Evolutionary conservation across 2,329 filamentous ascomycete species (phyloP), one percentile per base, ranked within the genome.

Genomic region (Cladophialophora immunda): DNA sequence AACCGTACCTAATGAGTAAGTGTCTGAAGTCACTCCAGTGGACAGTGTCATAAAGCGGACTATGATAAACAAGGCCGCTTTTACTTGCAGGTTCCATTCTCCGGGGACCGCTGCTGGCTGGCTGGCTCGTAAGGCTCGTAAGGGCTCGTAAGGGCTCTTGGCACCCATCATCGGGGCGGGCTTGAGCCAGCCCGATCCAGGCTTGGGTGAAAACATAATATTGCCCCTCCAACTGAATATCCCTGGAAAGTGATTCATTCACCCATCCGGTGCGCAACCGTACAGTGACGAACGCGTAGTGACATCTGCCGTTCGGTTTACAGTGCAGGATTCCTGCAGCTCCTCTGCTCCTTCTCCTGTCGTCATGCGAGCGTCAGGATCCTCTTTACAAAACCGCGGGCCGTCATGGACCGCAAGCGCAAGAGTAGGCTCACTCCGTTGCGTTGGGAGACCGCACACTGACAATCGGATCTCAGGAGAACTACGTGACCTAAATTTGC

Each of bases 401-500:
- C 71, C 69, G 62, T 62, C 71, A 84, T 84, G 82, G 82, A 84
- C 74, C 81, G 80, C 73, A 79, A 78, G 75, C 79, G 80, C 74
- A 84, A 84, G 79, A 80, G 82, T 84, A 80, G 70, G 77, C 62
- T 41, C 36, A 67, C 55, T 58, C 27, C 47, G 52, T 29, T 63
- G 29, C 19, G 15, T 17, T 22, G 32, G 22, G 32, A 32, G 19
- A 41, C 25, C 29, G 58, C 55, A 50, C 61, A 41, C 41, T 66
- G 41, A 69, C 67, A 30, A 57, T n/a, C 45, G 67, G 45, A 62
- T n/a, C 72, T 52, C 77, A 97, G 93, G 93, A 83, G 92, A 97
- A 84, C 86, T 98, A 81, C 92, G 93, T 84, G 87, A 91, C 82
- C 84, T 96, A 76, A 99, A 99, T 79, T 86, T 89, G 77, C 88